Percentiles rank a stretch among this genome's conserved stretches.
Evolutionary conservation across 1,284 basidiomycete genomes (phyloP).

Genomic region (Psilocybe mexicana): DNA sequence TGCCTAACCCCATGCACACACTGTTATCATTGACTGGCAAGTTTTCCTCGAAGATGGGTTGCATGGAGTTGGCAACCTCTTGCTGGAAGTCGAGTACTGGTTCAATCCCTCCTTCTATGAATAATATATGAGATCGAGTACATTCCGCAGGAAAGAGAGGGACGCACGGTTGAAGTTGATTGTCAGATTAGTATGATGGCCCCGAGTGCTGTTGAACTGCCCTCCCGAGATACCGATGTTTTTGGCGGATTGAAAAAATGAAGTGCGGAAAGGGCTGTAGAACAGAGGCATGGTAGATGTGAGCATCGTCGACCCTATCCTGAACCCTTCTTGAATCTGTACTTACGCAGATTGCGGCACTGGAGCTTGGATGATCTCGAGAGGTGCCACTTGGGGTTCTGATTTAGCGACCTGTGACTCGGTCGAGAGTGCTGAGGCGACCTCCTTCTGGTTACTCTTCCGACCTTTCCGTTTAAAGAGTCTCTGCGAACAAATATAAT

Average conservation of each 20-base stretch:
- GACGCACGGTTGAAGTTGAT: slow-evolving; percentile 4
- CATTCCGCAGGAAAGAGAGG: too few relatives aligned
- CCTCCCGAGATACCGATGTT: not conserved
- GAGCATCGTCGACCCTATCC: not conserved
- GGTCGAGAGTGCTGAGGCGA: not conserved
- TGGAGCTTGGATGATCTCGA: not conserved
- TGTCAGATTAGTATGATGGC: slow-evolving; percentile 1
- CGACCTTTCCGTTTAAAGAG: not conserved
- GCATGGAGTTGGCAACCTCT: not conserved
- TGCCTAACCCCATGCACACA: not conserved
- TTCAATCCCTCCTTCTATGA: slow-evolving; percentile 27
- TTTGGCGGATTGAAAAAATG: slow-evolving; percentile 1
- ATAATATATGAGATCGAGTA: slow-evolving; percentile 23
- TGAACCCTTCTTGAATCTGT: not conserved
- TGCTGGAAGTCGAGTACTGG: slow-evolving; percentile 10
- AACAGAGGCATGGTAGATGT: not conserved
- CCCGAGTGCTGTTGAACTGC: not conserved
- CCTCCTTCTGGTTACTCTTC: not conserved
- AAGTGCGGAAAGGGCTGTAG: not conserved
- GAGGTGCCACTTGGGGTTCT: not conserved
- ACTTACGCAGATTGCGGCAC: not conserved
- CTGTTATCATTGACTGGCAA: not conserved
- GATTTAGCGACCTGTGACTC: not conserved
- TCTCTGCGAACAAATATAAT: not conserved
- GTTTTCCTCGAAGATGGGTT: not conserved